Base-by-base conservation (phyloP, 371 early-diverging fungal species). In the Mortierella sp. region DNA sequence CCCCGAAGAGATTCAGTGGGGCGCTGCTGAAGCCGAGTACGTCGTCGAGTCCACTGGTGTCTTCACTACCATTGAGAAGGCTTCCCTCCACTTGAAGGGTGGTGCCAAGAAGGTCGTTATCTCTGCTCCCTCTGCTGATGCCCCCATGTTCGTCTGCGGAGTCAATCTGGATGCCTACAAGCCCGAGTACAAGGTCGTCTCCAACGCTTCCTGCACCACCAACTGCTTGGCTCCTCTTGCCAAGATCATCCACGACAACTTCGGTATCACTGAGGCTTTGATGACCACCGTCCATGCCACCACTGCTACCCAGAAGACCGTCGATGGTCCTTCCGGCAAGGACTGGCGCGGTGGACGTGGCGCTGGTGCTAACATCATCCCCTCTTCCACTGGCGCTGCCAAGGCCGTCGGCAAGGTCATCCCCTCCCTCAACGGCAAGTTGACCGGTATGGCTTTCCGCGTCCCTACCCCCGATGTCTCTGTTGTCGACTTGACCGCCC, bases 121-220 rank as follows among this genome's bases (percentile, higher is more conserved):
- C 88, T 96, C 98, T 64, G 99, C 99, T 55, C 99, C 99, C 66
- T 97, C 97, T 70, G 88, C 88, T 51, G 94, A 94, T 83, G 94
- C 94, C 12, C 95, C 95, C 68, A 94, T 94, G 95, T 94, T 92
- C 73, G 93, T 93, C 65, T 88, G 88, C 80, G 96, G 97, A 86
- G 99, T 99, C 88, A 99, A 99, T 93, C 88, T 94, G 64, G 94
- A 94, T 42, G 87, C 91, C 75, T 99, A 98, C 92, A 88, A 94
- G 69, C 86, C 93, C 64, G 89, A 89, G 70, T 90, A 94, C 85
- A 88, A 91, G 59, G 90, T 99, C 79, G 90, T 99, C 72, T 97
- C 98, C 74, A 99, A 99, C 90, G 99, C 99, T 59, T 98, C 98
- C 59, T 99, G 99, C 94, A 99, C 99, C 75, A 99, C 99, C 75